Percentiles rank a stretch among this genome's conserved stretches.
phyloP scores from a whole-genome alignment of 345 rosid species.

The Kernera saxatilis region DNA sequence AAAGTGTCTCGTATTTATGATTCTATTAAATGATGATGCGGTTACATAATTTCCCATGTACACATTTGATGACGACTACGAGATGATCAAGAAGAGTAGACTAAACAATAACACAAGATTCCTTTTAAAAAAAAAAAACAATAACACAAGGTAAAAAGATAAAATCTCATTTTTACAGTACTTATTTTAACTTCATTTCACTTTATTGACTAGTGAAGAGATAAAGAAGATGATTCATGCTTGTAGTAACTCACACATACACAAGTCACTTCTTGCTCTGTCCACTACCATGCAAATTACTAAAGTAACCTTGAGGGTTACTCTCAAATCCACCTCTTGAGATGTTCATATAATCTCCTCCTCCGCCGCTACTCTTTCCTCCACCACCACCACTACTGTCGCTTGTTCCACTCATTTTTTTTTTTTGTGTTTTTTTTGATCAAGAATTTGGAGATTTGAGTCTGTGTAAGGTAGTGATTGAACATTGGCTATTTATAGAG shows the following conservation, averaged over 20 bases:
- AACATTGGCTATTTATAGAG: background rate
- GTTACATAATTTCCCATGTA: no score
- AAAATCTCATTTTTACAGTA: background rate
- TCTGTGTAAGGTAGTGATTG: background rate
- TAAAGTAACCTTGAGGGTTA: constrained; percentile 16
- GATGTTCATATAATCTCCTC: constrained; percentile 18
- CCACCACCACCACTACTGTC: background rate
- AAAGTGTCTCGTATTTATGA: no score
- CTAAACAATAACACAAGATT: background rate
- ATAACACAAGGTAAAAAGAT: background rate
- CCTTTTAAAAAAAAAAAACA: no score
- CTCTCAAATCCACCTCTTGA: constrained; percentile 10
- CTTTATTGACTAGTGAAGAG: no score
- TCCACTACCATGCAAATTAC: constrained; percentile 9
- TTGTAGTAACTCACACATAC: background rate
- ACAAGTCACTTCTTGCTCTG: constrained; percentile 11
- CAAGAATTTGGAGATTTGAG: background rate
- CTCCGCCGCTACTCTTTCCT: background rate
- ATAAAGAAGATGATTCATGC: background rate
- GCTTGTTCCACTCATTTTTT: constrained; percentile 8
- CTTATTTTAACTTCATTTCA: background rate
- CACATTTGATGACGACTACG: background rate
- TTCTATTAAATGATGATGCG: no score
- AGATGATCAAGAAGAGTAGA: background rate
- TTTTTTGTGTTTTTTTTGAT: background rate